phyloP scores from a whole-genome alignment of 2,329 filamentous ascomycete genomes.

The Xylariaceae sp. region DNA sequence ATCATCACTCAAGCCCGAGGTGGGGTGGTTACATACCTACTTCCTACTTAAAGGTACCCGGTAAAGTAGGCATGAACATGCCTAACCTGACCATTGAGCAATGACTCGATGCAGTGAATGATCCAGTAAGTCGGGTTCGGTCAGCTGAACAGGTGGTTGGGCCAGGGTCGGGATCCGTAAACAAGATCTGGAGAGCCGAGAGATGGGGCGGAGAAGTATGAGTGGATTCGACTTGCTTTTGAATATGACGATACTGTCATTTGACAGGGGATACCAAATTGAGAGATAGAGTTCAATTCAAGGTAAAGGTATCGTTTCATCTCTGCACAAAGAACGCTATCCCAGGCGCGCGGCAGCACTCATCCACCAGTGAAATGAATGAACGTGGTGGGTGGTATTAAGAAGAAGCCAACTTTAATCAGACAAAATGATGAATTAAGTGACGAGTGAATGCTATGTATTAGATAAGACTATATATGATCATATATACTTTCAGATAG shows the following conservation, averaged over 20 bases:
- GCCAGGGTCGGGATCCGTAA: neutral
- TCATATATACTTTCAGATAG: too few species aligned
- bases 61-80: neutral
- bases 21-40: conserved; percentile 1
- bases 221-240: neutral
- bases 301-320: neutral
- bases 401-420: too few species aligned
- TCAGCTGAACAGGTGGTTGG: neutral
- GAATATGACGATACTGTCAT: neutral
- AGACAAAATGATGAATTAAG: too few species aligned
- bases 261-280: neutral
- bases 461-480: too few species aligned
- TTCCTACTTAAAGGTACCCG: too few species aligned
- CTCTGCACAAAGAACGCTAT: conserved; percentile 6
- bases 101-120: neutral
- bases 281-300: neutral
- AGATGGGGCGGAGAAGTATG: neutral
- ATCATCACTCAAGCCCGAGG: neutral
- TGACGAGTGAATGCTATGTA: too few species aligned
- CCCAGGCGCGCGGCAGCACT: conserved; percentile 24
- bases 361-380: conserved; percentile 28
- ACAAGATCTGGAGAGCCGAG: neutral
- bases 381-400: conserved; percentile 30
- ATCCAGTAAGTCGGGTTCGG: neutral
- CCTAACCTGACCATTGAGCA: neutral